phyloP scores from a whole-genome alignment of 306 rosid species.

The Inga oerstediana region DNA sequence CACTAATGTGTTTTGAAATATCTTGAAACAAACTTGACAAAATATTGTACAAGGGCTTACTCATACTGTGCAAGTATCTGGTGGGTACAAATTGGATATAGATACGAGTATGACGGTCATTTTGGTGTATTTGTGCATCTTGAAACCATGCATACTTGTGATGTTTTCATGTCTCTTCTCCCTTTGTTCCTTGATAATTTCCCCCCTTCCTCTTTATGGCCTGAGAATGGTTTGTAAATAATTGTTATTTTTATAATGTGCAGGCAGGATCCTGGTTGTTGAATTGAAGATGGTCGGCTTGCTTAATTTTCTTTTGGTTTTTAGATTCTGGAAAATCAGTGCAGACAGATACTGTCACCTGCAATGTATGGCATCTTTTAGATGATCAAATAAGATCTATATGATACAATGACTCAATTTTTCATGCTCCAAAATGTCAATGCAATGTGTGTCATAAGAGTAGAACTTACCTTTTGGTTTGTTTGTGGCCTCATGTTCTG shows the following conservation, averaged over 20 bases:
- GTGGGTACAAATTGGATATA: background rate
- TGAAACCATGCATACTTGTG: background rate
- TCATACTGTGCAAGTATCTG: background rate
- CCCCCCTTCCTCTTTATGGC: background rate
- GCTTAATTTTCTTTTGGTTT: constrained; percentile 21
- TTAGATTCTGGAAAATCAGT: constrained; percentile 22
- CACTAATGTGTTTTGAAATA: background rate
- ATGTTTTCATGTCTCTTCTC: background rate
- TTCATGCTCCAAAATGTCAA: constrained; percentile 4
- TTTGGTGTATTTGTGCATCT: background rate
- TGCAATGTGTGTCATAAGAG: background rate
- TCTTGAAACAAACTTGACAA: background rate
- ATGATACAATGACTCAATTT: background rate
- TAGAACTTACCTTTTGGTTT: background rate
- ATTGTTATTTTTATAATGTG: background rate
- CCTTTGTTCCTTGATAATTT: background rate
- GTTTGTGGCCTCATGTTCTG: constrained; percentile 1
- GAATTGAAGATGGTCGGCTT: constrained; percentile 20
- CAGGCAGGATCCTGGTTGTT: constrained; percentile 30
- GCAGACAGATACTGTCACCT: constrained; percentile 35
- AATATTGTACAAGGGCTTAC: background rate
- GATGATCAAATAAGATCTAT: constrained; percentile 37
- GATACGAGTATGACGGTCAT: background rate
- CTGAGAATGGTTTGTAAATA: background rate
- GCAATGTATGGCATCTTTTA: constrained; percentile 27